Evolutionary conservation across 768 basidiomycete genomes (phyloP).

Genomic region (Serendipita sp.): DNA sequence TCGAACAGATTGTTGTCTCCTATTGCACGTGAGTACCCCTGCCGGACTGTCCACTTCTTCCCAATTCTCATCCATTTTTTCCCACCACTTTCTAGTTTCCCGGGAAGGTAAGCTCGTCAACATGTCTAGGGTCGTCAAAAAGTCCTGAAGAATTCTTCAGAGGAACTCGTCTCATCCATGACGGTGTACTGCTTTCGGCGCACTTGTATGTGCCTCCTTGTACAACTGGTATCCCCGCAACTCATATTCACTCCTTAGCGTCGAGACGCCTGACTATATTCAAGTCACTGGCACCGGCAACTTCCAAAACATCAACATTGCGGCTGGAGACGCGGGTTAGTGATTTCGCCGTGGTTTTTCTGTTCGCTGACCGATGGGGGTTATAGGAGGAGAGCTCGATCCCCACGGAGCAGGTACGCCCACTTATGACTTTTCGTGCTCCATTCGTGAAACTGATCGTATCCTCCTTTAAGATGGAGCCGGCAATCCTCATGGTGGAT

Average conservation of each 20-base stretch:
- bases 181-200: background rate
- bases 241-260: background rate
- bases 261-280: conserved; percentile 18
- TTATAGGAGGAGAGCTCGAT: conserved; percentile 28
- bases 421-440: conserved; percentile 22
- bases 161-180: background rate
- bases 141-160: too few relatives aligned
- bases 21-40: too few relatives aligned
- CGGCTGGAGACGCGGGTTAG: conserved; percentile 40
- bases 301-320: conserved; percentile 49
- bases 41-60: too few relatives aligned
- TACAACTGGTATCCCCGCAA: background rate
- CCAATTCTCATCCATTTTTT: too few relatives aligned
- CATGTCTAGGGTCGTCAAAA: too few relatives aligned
- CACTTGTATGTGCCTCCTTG: background rate
- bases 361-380: too few relatives aligned
- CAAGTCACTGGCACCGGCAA: conserved; percentile 43
- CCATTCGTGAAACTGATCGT: background rate
- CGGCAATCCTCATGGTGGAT: conserved; percentile 23
- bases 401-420: conserved; percentile 29
- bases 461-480: conserved; percentile 14
- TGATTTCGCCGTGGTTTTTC: too few relatives aligned
- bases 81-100: too few relatives aligned
- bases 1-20: background rate
- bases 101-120: too few relatives aligned